These are phyloP conservation scores for Mycena pura DNA, from an alignment of 768 basidiomycete genomes.

Conservation along the genomic window DNA sequence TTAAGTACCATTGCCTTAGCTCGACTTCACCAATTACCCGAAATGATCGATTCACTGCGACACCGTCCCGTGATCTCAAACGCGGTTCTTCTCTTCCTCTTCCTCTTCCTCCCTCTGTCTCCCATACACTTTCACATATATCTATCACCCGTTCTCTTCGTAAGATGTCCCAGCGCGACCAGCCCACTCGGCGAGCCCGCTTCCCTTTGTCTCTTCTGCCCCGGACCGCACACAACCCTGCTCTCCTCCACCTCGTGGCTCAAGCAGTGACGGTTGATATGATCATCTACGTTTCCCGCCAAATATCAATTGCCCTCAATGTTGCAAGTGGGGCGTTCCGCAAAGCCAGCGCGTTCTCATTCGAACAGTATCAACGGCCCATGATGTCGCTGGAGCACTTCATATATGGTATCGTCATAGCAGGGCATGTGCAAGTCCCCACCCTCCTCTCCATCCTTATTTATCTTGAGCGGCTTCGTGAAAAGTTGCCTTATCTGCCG, in stretches of 20 bases:
- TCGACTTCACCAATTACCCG: too few relatives aligned
- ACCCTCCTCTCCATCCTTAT: constrained; percentile 91
- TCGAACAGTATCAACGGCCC: constrained; percentile 18
- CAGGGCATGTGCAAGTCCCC: constrained; percentile 88
- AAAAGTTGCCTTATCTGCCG: constrained; percentile 80
- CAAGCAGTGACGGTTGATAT: constrained; percentile 83
- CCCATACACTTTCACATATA: constrained; percentile 22
- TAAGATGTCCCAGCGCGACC: constrained; percentile 27
- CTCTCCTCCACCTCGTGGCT: constrained; percentile 79
- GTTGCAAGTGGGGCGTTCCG: constrained; percentile 60
- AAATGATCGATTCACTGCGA: too few relatives aligned
- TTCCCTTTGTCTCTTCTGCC: constrained; percentile 88
- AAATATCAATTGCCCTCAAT: constrained; percentile 77
- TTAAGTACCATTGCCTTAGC: too few relatives aligned
- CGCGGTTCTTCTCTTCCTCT: constrained; percentile 12
- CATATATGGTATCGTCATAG: constrained; percentile 79
- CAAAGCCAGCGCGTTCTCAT: constrained; percentile 39
- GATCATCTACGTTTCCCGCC: constrained; percentile 84
- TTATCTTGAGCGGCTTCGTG: constrained; percentile 87
- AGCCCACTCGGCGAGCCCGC: constrained; percentile 30
- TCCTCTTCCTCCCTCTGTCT: constrained; percentile 28
- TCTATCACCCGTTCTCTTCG: constrained; percentile 32
- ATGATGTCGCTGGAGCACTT: constrained; percentile 80
- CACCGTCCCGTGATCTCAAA: constrained; percentile 22
- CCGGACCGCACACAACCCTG: constrained; percentile 76